A percentile compares a stretch with the other conserved stretches of the same genome.
Evolutionary conservation across 768 basidiomycete genomes (phyloP).

Genomic region (Russula lepida): DNA sequence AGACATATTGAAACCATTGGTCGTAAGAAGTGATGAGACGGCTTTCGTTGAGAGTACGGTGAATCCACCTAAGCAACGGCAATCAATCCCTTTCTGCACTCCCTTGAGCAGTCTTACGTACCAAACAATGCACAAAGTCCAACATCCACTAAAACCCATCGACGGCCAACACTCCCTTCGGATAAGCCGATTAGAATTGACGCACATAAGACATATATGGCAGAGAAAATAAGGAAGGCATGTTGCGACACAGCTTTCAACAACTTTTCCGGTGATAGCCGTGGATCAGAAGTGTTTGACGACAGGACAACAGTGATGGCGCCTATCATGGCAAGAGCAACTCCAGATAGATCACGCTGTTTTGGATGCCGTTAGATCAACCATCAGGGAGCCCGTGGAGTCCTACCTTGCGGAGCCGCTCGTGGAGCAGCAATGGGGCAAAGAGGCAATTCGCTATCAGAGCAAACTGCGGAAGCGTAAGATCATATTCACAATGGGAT

Average conservation of each 20-base stretch:
- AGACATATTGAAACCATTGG: constrained; percentile 70
- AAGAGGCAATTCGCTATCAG: constrained; percentile 94
- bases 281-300: constrained; percentile 59
- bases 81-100: too few species aligned
- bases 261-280: constrained; percentile 60
- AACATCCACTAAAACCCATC: constrained; percentile 76
- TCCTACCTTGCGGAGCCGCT: constrained; percentile 70
- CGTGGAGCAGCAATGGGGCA: constrained; percentile 75
- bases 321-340: constrained; percentile 74
- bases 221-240: constrained; percentile 69
- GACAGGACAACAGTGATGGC: constrained; percentile 90
- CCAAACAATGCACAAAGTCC: constrained; percentile 83
- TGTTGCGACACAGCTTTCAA: constrained; percentile 59
- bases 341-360: constrained; percentile 71
- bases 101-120: constrained; percentile 25
- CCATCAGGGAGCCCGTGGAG: constrained; percentile 11
- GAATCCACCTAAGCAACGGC: constrained; percentile 53
- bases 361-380: constrained; percentile 14
- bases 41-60: constrained; percentile 94
- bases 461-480: constrained; percentile 50
- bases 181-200: constrained; percentile 59
- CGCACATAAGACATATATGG: constrained; percentile 49
- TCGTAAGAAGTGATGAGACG: constrained; percentile 74
- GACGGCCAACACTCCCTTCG: constrained; percentile 50
- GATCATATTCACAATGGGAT: constrained; percentile 9